Conservation (phyloP, 2,329 filamentous ascomycete species). For the Monosporascus ibericus region DNA sequence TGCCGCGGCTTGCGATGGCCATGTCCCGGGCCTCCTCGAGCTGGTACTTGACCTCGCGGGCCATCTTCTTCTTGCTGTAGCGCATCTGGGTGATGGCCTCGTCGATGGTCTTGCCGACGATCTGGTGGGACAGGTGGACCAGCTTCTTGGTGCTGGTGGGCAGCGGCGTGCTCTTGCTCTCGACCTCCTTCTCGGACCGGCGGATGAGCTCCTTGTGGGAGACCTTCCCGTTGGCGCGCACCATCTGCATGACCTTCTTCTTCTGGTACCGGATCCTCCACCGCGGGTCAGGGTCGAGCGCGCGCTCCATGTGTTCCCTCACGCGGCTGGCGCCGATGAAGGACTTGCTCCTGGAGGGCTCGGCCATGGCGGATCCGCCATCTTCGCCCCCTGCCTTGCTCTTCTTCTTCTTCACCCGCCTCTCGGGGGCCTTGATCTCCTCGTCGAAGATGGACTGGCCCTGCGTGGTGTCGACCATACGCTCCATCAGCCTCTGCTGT, state of each 20-base stretch:
- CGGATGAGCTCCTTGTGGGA: constrained; percentile 61
- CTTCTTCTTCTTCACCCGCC: constrained; percentile 3
- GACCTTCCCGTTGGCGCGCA: constrained; percentile 62
- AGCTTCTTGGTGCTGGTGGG: constrained; percentile 92
- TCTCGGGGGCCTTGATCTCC: constrained; percentile 33
- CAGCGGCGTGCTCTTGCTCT: constrained; percentile 62
- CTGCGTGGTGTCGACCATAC: constrained; percentile 38
- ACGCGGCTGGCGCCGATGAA: constrained; percentile 32
- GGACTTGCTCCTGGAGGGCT: constrained; percentile 4
- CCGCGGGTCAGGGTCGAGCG: constrained; percentile 69
- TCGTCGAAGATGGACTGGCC: constrained; percentile 60
- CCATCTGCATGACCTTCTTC: constrained; percentile 73
- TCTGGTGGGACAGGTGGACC: constrained; percentile 76
- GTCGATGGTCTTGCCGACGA: constrained; percentile 86
- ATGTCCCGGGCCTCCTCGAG: constrained; percentile 75
- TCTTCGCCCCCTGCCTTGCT: background rate
- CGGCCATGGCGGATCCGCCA: background rate
- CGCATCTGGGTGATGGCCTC: constrained; percentile 93
- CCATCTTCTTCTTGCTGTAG: constrained; percentile 90
- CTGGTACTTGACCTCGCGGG: constrained; percentile 71
- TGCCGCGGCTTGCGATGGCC: constrained; percentile 73
- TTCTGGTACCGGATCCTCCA: constrained; percentile 71
- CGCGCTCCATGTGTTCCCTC: constrained; percentile 51
- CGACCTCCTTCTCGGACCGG: constrained; percentile 51
- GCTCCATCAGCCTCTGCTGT: constrained; percentile 35